A percentile compares a stretch with the other conserved stretches of the same genome.
Conservation (phyloP, 345 rosid genomes). For the Mangifera indica region DNA sequence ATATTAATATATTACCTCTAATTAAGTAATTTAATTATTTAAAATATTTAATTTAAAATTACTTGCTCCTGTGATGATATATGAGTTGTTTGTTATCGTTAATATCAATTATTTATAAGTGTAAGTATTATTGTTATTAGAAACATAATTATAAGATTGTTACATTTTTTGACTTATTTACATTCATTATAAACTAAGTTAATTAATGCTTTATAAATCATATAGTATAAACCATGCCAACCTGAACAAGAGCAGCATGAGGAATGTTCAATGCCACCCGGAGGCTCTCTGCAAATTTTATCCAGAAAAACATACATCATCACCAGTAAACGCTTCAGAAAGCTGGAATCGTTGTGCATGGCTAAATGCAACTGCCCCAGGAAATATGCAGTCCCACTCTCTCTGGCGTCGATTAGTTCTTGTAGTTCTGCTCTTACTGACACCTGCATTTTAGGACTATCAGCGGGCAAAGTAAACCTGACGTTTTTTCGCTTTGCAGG, state of each 20-base stretch:
- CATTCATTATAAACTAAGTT: background rate
- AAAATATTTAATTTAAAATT: no score
- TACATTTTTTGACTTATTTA: background rate
- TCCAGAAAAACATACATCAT: constrained; percentile 39
- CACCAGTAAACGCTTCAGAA: constrained; percentile 44
- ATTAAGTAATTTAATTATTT: no score
- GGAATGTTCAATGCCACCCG: constrained; percentile 54
- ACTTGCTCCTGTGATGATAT: no score
- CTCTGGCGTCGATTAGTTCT: constrained; percentile 52
- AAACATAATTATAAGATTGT: no score
- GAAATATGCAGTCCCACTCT: constrained; percentile 60
- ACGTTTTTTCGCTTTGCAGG: constrained; percentile 39
- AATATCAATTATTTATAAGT: no score
- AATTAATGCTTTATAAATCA: constrained; percentile 12
- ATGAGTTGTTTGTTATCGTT: no score
- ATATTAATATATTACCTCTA: no score
- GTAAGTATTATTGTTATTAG: no score
- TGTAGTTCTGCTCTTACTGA: constrained; percentile 41
- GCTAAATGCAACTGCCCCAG: constrained; percentile 52
- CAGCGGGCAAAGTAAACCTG: constrained; percentile 36
- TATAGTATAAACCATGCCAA: constrained; percentile 47
- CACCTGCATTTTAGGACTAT: constrained; percentile 29
- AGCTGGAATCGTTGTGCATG: constrained; percentile 31
- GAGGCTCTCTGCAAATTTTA: constrained; percentile 46
- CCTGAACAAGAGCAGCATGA: constrained; percentile 64